Percentiles rank a stretch among this genome's conserved stretches.
Conservation (phyloP, 2,329 filamentous ascomycete species). For the Orbilia brochopaga region DNA sequence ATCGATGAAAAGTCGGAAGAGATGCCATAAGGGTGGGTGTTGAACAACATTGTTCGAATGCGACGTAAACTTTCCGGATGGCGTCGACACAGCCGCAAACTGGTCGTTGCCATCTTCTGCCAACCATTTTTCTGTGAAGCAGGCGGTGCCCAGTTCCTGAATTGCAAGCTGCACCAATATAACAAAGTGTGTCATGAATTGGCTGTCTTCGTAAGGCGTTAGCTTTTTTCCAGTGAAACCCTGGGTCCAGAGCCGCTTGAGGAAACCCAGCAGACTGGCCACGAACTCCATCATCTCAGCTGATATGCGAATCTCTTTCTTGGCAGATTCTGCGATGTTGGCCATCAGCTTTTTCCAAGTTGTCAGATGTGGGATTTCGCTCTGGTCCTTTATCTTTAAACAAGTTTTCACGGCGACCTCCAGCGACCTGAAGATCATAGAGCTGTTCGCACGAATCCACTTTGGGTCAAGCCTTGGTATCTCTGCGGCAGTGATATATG, state of each 20-base stretch:
- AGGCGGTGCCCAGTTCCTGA: conserved; percentile 66
- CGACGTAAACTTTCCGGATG: conserved; percentile 66
- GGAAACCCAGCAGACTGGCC: conserved; percentile 71
- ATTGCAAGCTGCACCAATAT: conserved; percentile 63
- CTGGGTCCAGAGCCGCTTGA: conserved; percentile 72
- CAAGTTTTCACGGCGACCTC: conserved; percentile 63
- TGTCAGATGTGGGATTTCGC: conserved; percentile 65
- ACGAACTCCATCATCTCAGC: conserved; percentile 81
- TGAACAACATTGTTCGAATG: conserved; percentile 62
- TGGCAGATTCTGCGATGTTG: conserved; percentile 67
- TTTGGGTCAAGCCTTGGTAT: conserved; percentile 82
- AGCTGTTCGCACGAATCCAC: conserved; percentile 79
- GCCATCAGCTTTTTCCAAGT: conserved; percentile 69
- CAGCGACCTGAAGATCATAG: conserved; percentile 69
- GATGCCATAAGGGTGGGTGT: conserved; percentile 68
- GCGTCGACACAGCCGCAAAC: conserved; percentile 69
- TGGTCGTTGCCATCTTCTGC: conserved; percentile 63
- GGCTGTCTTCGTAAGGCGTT: conserved; percentile 54
- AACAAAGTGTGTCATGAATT: conserved; percentile 62
- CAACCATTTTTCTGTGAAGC: conserved; percentile 69
- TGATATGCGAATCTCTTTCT: conserved; percentile 89
- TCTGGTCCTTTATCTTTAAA: conserved; percentile 61
- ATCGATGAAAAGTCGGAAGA: conserved; percentile 68
- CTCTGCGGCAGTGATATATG: conserved; percentile 70
- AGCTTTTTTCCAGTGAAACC: conserved; percentile 59